Base-by-base conservation (phyloP, 2,329 filamentous ascomycete genomes). In the Paraconiothyrium brasiliense region DNA sequence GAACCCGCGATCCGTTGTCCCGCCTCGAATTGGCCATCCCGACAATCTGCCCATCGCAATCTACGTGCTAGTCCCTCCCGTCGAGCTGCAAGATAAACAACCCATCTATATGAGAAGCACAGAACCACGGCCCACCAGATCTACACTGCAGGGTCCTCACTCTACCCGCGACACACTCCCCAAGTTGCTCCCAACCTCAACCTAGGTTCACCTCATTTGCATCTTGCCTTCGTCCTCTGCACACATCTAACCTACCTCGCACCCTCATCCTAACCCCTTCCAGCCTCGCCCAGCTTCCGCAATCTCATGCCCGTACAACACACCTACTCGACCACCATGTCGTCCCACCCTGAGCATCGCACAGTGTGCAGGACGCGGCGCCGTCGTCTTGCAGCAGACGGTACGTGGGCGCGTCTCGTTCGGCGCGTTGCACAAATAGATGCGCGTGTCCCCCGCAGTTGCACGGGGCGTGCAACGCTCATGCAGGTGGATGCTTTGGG, bases 101-200 rank as follows among this genome's bases (percentile, higher is more conserved):
- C 35, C 57, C 44, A 27, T 61, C 43, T 61, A 60, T 27, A 44
- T 57, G 56, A 49, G 49, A 60, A 5, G 46, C 30, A 27, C 54
- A 22, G 10, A 57, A 65, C 57, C 59, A 55, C 57, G 59, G 59
- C 57, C 43, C 30, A n/a, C 24, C 37, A 34, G 39, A 57, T 52
- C 37, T 52, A 34, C 57, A 27, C 56, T 51, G 39, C 50, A 56
- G 13, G 22, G 35, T 20, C 27, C 27, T 32, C 57, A 46, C 20
- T 48, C 34, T 34, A 58, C 37, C 16, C 35, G 35, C 51, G 27
- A 32, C 39, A n/a, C 30, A 20, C 4, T 2, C 34, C 51, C 34
- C 14, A 35, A 57, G 27, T 10, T 47, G 6, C 39, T 41, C n/a
- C 39, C 14, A 41, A 20, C 43, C 14, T 20, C 34, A 24, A 46